Conservation (phyloP, 305 asterid species). For the Fraxinus platypoda region DNA sequence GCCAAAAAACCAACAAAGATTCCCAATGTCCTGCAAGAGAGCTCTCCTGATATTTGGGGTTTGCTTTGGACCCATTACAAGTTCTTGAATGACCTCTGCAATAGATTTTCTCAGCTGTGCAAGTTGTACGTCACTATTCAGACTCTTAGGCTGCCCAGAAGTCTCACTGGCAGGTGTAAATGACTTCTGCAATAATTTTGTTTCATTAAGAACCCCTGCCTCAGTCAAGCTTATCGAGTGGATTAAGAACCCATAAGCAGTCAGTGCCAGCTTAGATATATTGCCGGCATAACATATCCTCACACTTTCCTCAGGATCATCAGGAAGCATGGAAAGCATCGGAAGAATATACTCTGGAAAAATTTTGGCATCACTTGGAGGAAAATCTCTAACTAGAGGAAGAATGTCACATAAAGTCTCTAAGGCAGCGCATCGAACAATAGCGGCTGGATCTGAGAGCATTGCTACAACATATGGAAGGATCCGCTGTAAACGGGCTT, state of each 20-base stretch:
- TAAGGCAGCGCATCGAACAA: constrained; percentile 96
- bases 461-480: constrained; percentile 96
- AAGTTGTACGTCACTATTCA: constrained; percentile 76
- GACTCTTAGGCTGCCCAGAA: constrained; percentile 48
- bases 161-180: constrained; percentile 39
- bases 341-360: constrained; percentile 99
- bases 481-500: constrained; percentile 89
- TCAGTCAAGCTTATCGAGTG: constrained; percentile 97
- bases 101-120: constrained; percentile 87
- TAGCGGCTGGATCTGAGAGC: constrained; percentile 96
- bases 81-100: constrained; percentile 98
- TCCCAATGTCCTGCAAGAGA: constrained; percentile 92
- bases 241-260: constrained; percentile 92
- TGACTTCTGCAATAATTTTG: constrained; percentile 59
- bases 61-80: constrained; percentile 99
- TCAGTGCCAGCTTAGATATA: constrained; percentile 87
- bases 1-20: constrained; percentile 98
- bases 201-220: constrained; percentile 95
- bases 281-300: constrained; percentile 97
- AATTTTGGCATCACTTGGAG: constrained; percentile 99
- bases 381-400: constrained; percentile 93
- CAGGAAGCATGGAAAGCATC: constrained; percentile 98
- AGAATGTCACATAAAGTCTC: constrained; percentile 97
- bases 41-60: constrained; percentile 99
- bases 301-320: constrained; percentile 99